Evolutionary conservation across 345 rosid species (phyloP).

Genomic region (Mallotus nudiflorus): DNA sequence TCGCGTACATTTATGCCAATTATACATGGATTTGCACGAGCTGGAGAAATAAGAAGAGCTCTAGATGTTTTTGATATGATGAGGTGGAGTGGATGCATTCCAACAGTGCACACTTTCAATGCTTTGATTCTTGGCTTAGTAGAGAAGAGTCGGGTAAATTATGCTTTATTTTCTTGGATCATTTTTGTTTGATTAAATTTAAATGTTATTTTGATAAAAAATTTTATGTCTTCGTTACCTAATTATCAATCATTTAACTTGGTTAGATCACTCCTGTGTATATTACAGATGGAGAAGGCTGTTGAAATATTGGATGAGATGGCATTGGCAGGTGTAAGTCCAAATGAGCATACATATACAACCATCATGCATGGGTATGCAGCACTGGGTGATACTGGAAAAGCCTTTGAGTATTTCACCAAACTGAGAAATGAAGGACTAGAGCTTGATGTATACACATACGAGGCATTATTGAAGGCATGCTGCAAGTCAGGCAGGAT

Average conservation of each 20-base stretch:
- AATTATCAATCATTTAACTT: not conserved
- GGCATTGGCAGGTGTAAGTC: conserved; percentile 70
- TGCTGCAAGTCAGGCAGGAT: conserved; percentile 98
- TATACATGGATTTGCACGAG: conserved; percentile 75
- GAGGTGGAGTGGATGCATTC: conserved; percentile 91
- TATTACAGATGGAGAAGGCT: conserved; percentile 83
- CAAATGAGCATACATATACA: conserved; percentile 89
- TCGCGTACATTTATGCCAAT: conserved; percentile 91
- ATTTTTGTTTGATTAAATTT: too few relatives aligned
- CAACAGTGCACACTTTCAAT: conserved; percentile 87
- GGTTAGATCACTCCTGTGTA: not conserved
- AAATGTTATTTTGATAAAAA: too few relatives aligned
- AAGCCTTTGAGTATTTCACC: conserved; percentile 82
- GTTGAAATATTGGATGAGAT: conserved; percentile 87
- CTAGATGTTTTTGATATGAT: conserved; percentile 82
- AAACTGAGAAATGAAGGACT: conserved; percentile 81
- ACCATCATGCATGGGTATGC: conserved; percentile 99
- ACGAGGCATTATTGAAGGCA: conserved; percentile 91
- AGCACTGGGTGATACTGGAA: conserved; percentile 86
- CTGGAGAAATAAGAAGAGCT: conserved; percentile 81
- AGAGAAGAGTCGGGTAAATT: conserved; percentile 80
- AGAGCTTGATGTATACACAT: conserved; percentile 78
- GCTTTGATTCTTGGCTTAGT: conserved; percentile 90
- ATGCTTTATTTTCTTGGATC: not conserved
- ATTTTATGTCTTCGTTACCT: not conserved